Evolutionary conservation across 345 rosid genomes (phyloP), one percentile per base, ranked within the genome.

Genomic region (Punica granatum): DNA sequence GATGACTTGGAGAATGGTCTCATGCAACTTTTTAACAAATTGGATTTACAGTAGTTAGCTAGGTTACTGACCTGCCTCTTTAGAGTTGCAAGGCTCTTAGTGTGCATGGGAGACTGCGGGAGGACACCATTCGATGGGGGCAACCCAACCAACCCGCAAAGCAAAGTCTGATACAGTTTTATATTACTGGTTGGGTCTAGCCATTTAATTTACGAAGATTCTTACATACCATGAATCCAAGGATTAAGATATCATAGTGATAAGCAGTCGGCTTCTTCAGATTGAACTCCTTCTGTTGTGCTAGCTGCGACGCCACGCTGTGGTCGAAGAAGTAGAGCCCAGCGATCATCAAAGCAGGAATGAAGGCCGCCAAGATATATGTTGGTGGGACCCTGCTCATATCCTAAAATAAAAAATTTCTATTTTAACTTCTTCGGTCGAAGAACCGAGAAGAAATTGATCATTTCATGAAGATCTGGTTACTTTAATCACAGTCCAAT

Each of bases 51-150:
- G 48, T 16, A 1, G 4, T 10, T 37, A 6, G 30, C 32, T 30
- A 31, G 13, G 2, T 64, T 19, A 69, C 74, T 16, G 9, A 87
- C 96, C 88, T 83, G 91, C 73, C 83, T 67, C 75, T 85, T 83
- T 44, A 92, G 88, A 66, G 83, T 86, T 92, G 98, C 98, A 5
- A 37, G 41, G 11, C 41, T 37, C 11, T 37, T 37, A 5, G 41
- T 37, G 41, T 92, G 98, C 98, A 90, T 90, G 10, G 98, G 98
- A 68, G 96, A 86, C 65, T 92, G 96, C 25, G 96, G 98, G 2
- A 92, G 85, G 69, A 92, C 96, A 32, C 98, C 95, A 36, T 92
- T 90, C 1, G 92, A 86, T 56, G 98, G 98, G 63, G 96, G 98
- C 34, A 92, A 77, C 6, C 98, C 95, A 18, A 88, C 41, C 75